These are phyloP conservation scores for Collybia nuda DNA, from an alignment of 768 basidiomycete genomes.

Conservation along the genomic window DNA sequence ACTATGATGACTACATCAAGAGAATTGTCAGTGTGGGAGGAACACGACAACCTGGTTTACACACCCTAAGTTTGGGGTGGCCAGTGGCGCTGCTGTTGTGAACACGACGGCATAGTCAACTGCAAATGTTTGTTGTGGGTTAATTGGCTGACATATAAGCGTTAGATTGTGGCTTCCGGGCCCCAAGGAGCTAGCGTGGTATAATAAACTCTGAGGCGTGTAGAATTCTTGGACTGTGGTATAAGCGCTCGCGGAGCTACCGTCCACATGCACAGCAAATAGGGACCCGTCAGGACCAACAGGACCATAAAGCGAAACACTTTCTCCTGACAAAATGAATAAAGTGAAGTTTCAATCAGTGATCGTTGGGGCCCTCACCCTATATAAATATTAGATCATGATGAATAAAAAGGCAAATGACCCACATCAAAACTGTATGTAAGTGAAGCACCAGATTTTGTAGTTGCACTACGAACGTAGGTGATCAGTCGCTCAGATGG, in stretches of 20 bases:
- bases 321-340: constrained; percentile 35
- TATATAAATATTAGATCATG: too few species aligned
- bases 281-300: constrained; percentile 34
- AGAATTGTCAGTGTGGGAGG: too few species aligned
- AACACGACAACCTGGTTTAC: too few species aligned
- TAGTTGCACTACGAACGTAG: constrained; percentile 24
- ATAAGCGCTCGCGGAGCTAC: constrained; percentile 15
- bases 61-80: too few species aligned
- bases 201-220: constrained; percentile 24
- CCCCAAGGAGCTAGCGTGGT: constrained; percentile 11
- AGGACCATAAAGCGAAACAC: constrained; percentile 43
- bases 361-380: too few species aligned
- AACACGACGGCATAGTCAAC: constrained; percentile 27
- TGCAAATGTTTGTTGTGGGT: constrained; percentile 15
- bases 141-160: constrained; percentile 24
- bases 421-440: constrained; percentile 40
- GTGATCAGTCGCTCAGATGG: not conserved
- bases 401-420: not conserved
- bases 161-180: constrained; percentile 18
- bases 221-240: constrained; percentile 20
- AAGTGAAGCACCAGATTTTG: constrained; percentile 27
- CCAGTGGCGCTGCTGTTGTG: not conserved
- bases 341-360: too few species aligned
- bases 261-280: constrained; percentile 34
- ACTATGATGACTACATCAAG: too few species aligned